These are phyloP conservation scores for Zymoseptoria pseudotritici DNA, from an alignment of 2,329 filamentous ascomycete species.

Conservation along the genomic window DNA sequence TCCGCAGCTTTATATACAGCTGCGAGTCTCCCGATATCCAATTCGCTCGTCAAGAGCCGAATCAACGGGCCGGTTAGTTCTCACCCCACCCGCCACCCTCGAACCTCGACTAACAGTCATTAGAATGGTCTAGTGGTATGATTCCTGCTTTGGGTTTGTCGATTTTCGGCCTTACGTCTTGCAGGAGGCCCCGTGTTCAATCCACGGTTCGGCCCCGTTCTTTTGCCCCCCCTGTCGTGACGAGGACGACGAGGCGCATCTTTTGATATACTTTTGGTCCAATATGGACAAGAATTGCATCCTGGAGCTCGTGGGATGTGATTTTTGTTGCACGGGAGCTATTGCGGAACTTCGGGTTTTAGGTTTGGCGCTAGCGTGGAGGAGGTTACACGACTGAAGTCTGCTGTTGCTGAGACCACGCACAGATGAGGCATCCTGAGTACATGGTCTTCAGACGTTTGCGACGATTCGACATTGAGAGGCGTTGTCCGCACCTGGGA, in stretches of 20 bases:
- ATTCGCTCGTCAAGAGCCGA: no score
- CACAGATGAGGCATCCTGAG: no score
- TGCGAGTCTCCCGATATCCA: no score
- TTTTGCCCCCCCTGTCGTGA: background rate
- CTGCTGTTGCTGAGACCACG: no score
- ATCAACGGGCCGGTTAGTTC: no score
- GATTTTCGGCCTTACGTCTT: no score
- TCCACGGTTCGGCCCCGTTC: background rate
- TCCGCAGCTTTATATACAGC: no score
- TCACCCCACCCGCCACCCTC: no score
- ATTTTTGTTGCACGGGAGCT: background rate
- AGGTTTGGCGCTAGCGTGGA: background rate
- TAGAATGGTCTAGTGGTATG: background rate
- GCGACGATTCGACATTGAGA: no score
- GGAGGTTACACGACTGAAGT: background rate
- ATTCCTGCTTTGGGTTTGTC: background rate
- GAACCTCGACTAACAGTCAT: no score
- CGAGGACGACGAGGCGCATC: background rate
- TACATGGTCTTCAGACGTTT: no score
- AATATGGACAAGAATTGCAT: background rate
- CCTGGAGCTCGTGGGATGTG: background rate
- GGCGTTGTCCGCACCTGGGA: no score
- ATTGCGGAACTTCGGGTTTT: background rate
- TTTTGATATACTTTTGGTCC: background rate
- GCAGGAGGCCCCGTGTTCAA: background rate